Evolutionary conservation across 331 rosid species (phyloP), one percentile per base, ranked within the genome.

Genomic region (Telfairia occidentalis): DNA sequence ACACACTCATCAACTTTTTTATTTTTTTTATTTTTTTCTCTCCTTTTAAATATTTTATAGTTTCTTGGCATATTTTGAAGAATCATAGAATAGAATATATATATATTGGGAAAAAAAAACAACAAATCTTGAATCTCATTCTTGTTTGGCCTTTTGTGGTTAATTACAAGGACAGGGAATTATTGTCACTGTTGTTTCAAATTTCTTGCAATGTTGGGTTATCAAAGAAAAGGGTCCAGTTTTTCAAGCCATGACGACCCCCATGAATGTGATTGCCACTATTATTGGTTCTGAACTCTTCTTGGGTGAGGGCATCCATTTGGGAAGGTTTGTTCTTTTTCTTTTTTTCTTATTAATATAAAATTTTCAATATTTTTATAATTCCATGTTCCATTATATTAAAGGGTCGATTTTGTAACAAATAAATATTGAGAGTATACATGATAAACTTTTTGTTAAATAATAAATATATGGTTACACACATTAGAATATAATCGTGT

Each of bases 121-220:
- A 9, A 9, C 3, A 24, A 54, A 50, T 11, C 4, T 5, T 9
- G 9, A 26, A 28, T 58, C 69, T 32, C 43, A 16, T 63, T 24
- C 61, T 24, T 2, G 1, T 24, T 23, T 9, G 32, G 8, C 5
- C 1, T 54, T 52, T 19, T 21, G 42, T 52, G 15, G 26, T 61
- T 16, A 7, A 19, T 32, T 32, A 32, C 5, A 23, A 34, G 2
- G 46, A 40, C 71, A 92, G 96, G 97, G 93, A 75, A 69, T 86
- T 49, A 57, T 89, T 52, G 96, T 88, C 18, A 80, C 88, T 10
- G 54, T 65, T 46, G 23, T 76, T 45, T 18, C 79, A 10, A 76
- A 60, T 65, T 28, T 18, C 48, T 76, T 76, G 46, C 78, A 74
- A 74, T 54, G 38, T 24, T 74, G 78, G 78, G 78, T 74, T 10